These are phyloP conservation scores for Scenedesmus sp. DNA, from an alignment of 163 green algal genomes.

Conservation along the genomic window DNA sequence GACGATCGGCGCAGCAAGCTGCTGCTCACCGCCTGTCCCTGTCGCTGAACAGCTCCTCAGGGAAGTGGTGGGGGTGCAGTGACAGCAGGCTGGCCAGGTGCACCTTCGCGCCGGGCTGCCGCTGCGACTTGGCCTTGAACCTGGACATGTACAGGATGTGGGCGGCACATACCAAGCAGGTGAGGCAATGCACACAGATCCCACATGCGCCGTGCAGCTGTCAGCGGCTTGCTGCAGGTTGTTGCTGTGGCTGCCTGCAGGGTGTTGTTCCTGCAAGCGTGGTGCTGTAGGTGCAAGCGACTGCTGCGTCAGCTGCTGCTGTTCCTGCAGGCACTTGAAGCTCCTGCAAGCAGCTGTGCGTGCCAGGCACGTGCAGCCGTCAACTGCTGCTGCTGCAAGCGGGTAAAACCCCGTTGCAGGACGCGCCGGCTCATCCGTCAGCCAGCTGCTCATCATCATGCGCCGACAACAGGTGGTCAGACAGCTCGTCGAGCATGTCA, in stretches of 20 bases:
- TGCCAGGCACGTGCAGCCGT: not conserved
- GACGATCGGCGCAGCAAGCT: not conserved
- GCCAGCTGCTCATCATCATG: constrained; percentile 40
- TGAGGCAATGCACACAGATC: not conserved
- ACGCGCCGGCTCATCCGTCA: not conserved
- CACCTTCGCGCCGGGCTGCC: constrained; percentile 3
- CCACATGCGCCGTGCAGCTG: too few species aligned
- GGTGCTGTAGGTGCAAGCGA: not conserved
- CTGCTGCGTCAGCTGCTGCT: not conserved
- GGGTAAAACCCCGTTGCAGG: not conserved
- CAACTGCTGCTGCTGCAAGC: not conserved
- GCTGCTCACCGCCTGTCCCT: constrained; percentile 38
- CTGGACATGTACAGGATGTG: not conserved
- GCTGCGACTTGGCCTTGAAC: constrained; percentile 3
- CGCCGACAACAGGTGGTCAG: constrained; percentile 64
- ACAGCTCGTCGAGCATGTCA: constrained; percentile 61
- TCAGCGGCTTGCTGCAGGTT: too few species aligned
- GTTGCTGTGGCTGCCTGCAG: not conserved
- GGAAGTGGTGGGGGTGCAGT: constrained; percentile 44
- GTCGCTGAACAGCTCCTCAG: constrained; percentile 45
- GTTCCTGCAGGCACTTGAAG: not conserved
- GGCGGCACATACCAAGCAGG: not conserved
- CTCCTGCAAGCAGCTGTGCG: not conserved
- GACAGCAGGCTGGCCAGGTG: constrained; percentile 32
- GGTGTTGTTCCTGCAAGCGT: not conserved